Evolutionary conservation across 2,329 filamentous ascomycete species (phyloP), one percentile per base, ranked within the genome.

Genomic region (Aspergillus persii): DNA sequence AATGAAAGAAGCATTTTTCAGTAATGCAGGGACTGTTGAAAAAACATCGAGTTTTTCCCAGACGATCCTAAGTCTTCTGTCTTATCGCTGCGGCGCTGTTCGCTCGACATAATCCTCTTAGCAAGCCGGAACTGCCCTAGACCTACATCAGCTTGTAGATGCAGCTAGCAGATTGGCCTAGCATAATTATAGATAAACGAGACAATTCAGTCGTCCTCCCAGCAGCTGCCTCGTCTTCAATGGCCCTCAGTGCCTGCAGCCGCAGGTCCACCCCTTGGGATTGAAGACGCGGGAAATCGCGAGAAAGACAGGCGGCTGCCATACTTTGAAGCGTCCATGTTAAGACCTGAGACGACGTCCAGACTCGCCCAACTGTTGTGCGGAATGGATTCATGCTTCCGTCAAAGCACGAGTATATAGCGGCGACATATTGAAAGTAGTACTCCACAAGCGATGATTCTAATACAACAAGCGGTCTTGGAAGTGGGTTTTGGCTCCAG

Each of bases 351-450:
- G 51, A 53, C 15, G 33, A 53, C n/a, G 23, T 27, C 51, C 51
- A 53, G 27, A 53, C 30, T 3, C 51, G 36, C n/a, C 31, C 31
- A 29, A 53, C 27, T 26, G 36, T 46, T 8, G 51, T 53, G 12
- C 51, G 51, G 18, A 53, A 53, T 36, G 51, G 51, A 12, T 53
- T 53, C 51, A 53, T 53, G 4, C 18, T 41, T 18, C 51, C 51
- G 12, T 53, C 51, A 6, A 41, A 53, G 11, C 36, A 53, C 8
- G 51, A 53, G 23, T 44, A 53, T 11, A 26, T 39, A 26, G 31
- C 26, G 27, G 51, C 51, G 9, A 53, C 36, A 12, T 33, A 8
- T 12, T 53, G 33, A 26, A 53, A 53, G 18, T 53, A 53, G 6
- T 27, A 53, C 23, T 53, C 51, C 18, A 53, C 36, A 11, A 53